These are phyloP conservation scores for Alternaria infectoria DNA, from an alignment of 2,329 filamentous ascomycete genomes.

Conservation along the genomic window DNA sequence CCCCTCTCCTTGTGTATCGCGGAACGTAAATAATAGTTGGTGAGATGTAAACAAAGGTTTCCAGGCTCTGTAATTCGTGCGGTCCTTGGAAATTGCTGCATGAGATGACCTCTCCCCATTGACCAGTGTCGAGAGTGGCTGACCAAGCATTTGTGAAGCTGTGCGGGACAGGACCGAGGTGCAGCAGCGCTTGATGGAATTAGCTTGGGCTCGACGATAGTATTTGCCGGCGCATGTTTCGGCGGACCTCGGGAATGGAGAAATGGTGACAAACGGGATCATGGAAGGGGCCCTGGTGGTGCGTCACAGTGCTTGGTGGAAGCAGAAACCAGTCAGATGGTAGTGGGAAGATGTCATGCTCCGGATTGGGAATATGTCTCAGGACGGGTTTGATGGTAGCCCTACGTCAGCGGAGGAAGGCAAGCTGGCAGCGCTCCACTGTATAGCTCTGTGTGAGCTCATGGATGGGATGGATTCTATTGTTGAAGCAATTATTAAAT, in stretches of 20 bases:
- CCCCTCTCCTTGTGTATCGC: constrained; percentile 8
- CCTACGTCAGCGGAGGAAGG: background rate
- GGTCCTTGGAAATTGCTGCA: background rate
- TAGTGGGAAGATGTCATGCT: background rate
- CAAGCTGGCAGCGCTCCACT: background rate
- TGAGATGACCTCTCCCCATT: background rate
- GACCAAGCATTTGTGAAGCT: background rate
- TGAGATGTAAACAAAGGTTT: background rate
- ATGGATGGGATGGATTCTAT: background rate
- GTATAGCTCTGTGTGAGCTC: background rate
- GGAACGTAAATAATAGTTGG: background rate
- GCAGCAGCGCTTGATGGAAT: constrained; percentile 1
- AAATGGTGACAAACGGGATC: background rate
- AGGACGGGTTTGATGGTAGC: background rate
- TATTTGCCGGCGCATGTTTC: background rate
- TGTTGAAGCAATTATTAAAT: no score
- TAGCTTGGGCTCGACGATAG: constrained; percentile 1
- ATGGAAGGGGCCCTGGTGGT: background rate
- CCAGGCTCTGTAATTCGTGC: background rate
- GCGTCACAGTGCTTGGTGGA: constrained; percentile 9
- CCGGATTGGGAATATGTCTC: background rate
- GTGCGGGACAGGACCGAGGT: background rate
- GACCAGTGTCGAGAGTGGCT: background rate
- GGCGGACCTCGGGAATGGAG: background rate
- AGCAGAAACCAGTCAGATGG: background rate